phyloP scores from a whole-genome alignment of 768 basidiomycete species.

The Leccinum arenicola region DNA sequence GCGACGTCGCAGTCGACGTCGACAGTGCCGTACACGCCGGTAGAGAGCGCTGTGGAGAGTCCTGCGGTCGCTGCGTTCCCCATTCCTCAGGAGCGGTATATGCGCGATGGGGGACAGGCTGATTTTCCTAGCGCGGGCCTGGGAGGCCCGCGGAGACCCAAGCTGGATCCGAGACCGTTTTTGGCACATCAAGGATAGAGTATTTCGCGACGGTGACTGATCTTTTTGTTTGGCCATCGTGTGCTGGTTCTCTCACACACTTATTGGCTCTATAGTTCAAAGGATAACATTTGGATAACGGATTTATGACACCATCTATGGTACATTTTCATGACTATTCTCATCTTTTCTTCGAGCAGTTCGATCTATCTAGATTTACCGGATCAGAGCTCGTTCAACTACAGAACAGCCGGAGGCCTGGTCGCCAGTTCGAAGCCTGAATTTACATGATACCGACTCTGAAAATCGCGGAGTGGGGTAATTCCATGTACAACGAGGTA shows the following conservation, averaged over 20 bases:
- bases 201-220: background rate
- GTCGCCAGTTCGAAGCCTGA: too few relatives aligned
- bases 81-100: slow-evolving; percentile 31
- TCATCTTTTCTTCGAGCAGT: background rate
- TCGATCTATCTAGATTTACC: background rate
- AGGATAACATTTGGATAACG: background rate
- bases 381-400: background rate
- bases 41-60: slow-evolving; percentile 33
- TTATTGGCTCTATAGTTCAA: background rate
- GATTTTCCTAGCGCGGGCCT: slow-evolving; percentile 41
- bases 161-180: slow-evolving; percentile 41
- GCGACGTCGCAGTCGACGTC: slow-evolving; percentile 48
- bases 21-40: slow-evolving; percentile 36
- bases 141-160: slow-evolving; percentile 29
- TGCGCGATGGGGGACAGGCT: slow-evolving; percentile 22
- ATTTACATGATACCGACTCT: too few relatives aligned
- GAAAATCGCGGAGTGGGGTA: too few relatives aligned
- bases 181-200: slow-evolving; percentile 28
- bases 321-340: background rate
- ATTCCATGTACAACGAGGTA: too few relatives aligned
- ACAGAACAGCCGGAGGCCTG: background rate
- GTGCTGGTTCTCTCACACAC: background rate
- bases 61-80: slow-evolving; percentile 22
- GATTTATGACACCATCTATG: background rate
- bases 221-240: background rate